A percentile compares a stretch with the other conserved stretches of the same genome.
Evolutionary conservation across 1,139 yeast genomes (phyloP).

Genomic region (Geotrichum aggregatum): DNA sequence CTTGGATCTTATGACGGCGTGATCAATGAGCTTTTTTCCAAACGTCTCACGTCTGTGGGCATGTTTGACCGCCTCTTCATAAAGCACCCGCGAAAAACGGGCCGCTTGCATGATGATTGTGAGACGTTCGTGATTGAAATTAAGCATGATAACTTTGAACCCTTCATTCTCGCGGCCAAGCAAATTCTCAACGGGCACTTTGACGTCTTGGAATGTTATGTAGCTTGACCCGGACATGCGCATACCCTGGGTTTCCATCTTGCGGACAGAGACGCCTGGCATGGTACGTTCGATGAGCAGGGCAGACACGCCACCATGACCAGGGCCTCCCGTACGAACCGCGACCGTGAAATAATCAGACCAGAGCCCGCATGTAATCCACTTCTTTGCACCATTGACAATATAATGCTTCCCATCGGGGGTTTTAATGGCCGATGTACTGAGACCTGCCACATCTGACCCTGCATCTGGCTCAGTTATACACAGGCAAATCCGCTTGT

Average conservation of each 20-base stretch:
- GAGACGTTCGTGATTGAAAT: slow-evolving; percentile 46
- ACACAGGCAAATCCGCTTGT: slow-evolving; percentile 42
- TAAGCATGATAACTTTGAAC: slow-evolving; percentile 45
- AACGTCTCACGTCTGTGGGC: slow-evolving; percentile 45
- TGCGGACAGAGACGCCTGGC: slow-evolving; percentile 41
- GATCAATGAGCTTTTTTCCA: slow-evolving; percentile 43
- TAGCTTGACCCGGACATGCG: slow-evolving; percentile 42
- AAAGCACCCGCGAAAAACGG: slow-evolving; percentile 43
- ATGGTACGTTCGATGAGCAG: slow-evolving; percentile 41
- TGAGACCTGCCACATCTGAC: slow-evolving; percentile 44
- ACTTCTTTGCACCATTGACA: slow-evolving; percentile 45
- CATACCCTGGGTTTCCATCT: slow-evolving; percentile 44
- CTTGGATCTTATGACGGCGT: slow-evolving; percentile 44
- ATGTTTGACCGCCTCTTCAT: slow-evolving; percentile 43
- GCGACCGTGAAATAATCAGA: slow-evolving; percentile 46
- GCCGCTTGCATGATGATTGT: slow-evolving; percentile 43
- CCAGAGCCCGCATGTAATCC: slow-evolving; percentile 46
- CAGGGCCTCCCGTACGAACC: slow-evolving; percentile 45
- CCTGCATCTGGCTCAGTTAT: slow-evolving; percentile 47
- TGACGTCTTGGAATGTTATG: slow-evolving; percentile 44
- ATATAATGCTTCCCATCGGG: slow-evolving; percentile 43
- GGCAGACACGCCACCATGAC: slow-evolving; percentile 44
- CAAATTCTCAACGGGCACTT: slow-evolving; percentile 45
- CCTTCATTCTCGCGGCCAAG: slow-evolving; percentile 45
- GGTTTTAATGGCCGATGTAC: slow-evolving; percentile 40